Conservation (phyloP, 306 rosid genomes). For the Quercus gilva region DNA sequence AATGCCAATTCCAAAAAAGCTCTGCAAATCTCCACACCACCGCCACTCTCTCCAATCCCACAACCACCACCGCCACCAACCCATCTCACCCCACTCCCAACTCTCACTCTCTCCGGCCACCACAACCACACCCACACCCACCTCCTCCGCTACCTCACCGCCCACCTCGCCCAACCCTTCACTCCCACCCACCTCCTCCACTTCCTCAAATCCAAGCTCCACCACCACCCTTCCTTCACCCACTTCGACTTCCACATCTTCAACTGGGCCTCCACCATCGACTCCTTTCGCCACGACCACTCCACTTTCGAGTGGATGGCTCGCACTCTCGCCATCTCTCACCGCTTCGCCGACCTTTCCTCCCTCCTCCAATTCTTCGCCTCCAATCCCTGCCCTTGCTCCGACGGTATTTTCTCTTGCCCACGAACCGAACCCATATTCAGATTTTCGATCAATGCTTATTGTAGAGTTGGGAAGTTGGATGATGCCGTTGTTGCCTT, state of each 20-base stretch:
- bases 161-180: slow-evolving; percentile 59
- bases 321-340: slow-evolving; percentile 53
- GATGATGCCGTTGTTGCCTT: slow-evolving; percentile 56
- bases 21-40: slow-evolving; percentile 11
- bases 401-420: slow-evolving; percentile 78
- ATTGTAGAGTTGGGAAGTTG: slow-evolving; percentile 50
- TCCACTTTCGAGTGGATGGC: slow-evolving; percentile 77
- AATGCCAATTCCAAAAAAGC: slow-evolving; percentile 32
- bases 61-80: slow-evolving; percentile 44
- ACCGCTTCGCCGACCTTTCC: slow-evolving; percentile 51
- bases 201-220: slow-evolving; percentile 79
- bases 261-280: slow-evolving; percentile 74
- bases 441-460: slow-evolving; percentile 49
- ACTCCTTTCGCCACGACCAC: slow-evolving; percentile 82
- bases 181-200: slow-evolving; percentile 57
- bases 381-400: slow-evolving; percentile 72
- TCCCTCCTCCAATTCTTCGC: slow-evolving; percentile 55
- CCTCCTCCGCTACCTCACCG: slow-evolving; percentile 54
- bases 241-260: slow-evolving; percentile 79
- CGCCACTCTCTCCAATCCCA: slow-evolving; percentile 40
- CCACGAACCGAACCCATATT: slow-evolving; percentile 60
- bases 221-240: slow-evolving; percentile 68
- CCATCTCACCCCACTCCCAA: slow-evolving; percentile 31
- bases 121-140: slow-evolving; percentile 44
- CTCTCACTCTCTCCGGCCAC: slow-evolving; percentile 40